phyloP scores from a whole-genome alignment of 345 rosid genomes.

The Linum tenue region DNA sequence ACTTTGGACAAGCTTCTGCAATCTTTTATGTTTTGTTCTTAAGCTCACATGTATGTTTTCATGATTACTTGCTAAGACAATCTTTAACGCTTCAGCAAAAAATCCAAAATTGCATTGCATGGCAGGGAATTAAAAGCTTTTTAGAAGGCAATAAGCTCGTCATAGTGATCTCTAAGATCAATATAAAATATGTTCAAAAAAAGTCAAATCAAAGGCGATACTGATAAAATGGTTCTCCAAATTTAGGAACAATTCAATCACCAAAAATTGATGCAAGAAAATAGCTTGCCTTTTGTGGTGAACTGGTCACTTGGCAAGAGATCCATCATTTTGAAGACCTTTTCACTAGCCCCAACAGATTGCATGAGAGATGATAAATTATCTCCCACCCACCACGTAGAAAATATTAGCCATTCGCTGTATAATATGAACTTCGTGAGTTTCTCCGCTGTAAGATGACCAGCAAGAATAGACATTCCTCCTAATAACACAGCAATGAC shows the following conservation, averaged over 20 bases:
- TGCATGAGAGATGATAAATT: conserved; percentile 85
- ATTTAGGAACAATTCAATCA: background rate
- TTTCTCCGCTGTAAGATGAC: conserved; percentile 82
- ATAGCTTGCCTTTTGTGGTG: conserved; percentile 57
- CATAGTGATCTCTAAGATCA: background rate
- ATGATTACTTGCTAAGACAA: too few relatives aligned
- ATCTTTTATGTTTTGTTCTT: too few relatives aligned
- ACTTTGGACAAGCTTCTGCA: too few relatives aligned
- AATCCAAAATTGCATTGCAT: background rate
- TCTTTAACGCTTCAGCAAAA: too few relatives aligned
- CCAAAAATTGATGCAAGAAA: conserved; percentile 6
- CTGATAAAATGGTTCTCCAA: too few relatives aligned
- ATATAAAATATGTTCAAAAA: too few relatives aligned
- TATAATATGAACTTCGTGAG: conserved; percentile 89
- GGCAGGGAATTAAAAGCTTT: background rate
- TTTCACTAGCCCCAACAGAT: conserved; percentile 97
- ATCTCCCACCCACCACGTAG: conserved; percentile 98
- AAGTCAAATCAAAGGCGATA: background rate
- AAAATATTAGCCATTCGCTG: conserved; percentile 93
- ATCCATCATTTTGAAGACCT: conserved; percentile 97
- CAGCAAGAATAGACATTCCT: conserved; percentile 79
- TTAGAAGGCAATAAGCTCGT: background rate
- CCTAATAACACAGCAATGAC: conserved; percentile 83
- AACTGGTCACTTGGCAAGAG: conserved; percentile 76
- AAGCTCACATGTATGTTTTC: too few relatives aligned